These are phyloP conservation scores for Arthroderma sp. DNA, from an alignment of 2,329 filamentous ascomycete genomes.

Conservation along the genomic window DNA sequence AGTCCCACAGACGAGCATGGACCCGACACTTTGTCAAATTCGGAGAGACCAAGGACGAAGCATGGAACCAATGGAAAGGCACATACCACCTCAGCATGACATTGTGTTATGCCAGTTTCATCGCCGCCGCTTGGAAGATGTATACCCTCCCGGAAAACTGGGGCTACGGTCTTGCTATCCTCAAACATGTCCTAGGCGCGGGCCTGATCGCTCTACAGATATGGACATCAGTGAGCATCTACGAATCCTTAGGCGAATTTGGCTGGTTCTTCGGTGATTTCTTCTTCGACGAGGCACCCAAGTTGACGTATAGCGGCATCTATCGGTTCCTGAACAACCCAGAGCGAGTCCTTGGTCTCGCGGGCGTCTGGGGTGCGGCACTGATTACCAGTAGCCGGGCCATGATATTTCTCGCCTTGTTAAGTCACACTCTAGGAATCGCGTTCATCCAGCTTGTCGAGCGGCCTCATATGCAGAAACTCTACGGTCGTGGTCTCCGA, in stretches of 20 bases:
- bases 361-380: constrained; percentile 89
- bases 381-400: constrained; percentile 82
- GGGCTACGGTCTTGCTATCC: constrained; percentile 69
- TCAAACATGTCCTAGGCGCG: constrained; percentile 75
- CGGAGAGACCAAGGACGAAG: constrained; percentile 78
- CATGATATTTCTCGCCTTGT: constrained; percentile 73
- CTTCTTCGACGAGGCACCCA: constrained; percentile 82
- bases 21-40: constrained; percentile 96
- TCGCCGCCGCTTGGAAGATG: constrained; percentile 92
- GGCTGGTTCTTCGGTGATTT: constrained; percentile 99
- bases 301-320: constrained; percentile 90
- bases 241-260: constrained; percentile 91
- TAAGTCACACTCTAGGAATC: constrained; percentile 75
- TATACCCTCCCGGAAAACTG: constrained; percentile 79
- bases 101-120: constrained; percentile 78
- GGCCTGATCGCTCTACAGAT: constrained; percentile 74
- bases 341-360: constrained; percentile 82
- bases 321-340: constrained; percentile 98
- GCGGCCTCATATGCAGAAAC: constrained; percentile 94
- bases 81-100: constrained; percentile 87
- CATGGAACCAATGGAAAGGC: constrained; percentile 96
- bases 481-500: constrained; percentile 76
- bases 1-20: constrained; percentile 87
- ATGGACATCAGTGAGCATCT: constrained; percentile 88
- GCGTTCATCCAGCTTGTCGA: constrained; percentile 88